Base-by-base conservation (phyloP, 192 early-diverging fungal species). In the Coemansia sp. region DNA sequence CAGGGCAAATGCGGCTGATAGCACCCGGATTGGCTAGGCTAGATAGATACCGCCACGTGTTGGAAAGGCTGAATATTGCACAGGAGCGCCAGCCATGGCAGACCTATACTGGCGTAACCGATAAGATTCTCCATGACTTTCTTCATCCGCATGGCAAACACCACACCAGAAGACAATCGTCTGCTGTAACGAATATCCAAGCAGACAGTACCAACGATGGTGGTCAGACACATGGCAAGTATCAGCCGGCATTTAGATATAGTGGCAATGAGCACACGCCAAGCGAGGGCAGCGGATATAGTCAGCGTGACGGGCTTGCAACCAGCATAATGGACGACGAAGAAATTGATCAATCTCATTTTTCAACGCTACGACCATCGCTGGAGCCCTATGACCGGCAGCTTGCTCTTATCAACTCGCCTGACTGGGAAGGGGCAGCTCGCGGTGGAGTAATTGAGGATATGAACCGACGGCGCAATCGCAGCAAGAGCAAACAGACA, bases 1-100 rank as follows among this genome's bases (percentile, higher is more conserved):
- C 53, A 3, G 71, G 71, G 14, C 71, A 69, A 45, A 67, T 75
- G 70, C 78, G 78, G 14, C 33, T 80, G 48, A 67, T 80, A n/a
- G 61, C 78, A 31, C 72, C 72, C 3, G 72, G 68, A 1, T 19
- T 71, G 14, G 46, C n/a, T 26, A 51, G 67, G 16, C 55, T 80
- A 21, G 68, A 70, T 19, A 42, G 47, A 9, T 55, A 71, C 46
- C 67, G 71, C 19, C 38, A 59, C 12, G 61, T 39, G 60, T 55
- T 80, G 33, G 63, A 64, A 49, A 47, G 50, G 18, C 47, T 73
- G 13, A 57, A 60, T n/a, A 42, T 78, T 31, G 63, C 68, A 0
- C 52, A 53, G 2, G 57, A 59, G 60, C 63, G 61, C 8, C 41
- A 61, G 52, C 52, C 55, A 1, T 59, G 74, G 53, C 63, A 70